Conservation (phyloP, 2,329 filamentous ascomycete species). For the Fusarium nygamai region DNA sequence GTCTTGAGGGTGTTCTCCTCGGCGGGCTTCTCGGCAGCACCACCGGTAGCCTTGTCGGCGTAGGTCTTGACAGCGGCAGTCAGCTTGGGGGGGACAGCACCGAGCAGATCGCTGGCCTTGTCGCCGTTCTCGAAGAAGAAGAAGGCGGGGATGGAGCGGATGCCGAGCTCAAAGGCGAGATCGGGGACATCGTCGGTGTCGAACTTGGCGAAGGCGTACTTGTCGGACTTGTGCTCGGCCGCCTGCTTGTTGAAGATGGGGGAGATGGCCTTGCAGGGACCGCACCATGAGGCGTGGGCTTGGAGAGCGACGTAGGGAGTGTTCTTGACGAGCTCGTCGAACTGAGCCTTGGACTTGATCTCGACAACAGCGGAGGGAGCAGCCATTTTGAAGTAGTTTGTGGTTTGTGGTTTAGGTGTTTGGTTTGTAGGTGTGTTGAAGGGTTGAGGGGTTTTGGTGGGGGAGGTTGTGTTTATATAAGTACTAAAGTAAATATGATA, state of each 20-base stretch:
- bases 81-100: conserved; percentile 49
- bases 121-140: conserved; percentile 67
- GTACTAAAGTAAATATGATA: neutral
- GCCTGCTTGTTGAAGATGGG: conserved; percentile 64
- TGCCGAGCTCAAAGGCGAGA: conserved; percentile 59
- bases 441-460: conserved; percentile 33
- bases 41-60: conserved; percentile 29
- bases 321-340: conserved; percentile 58
- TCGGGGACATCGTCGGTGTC: conserved; percentile 66
- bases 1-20: conserved; percentile 30
- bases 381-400: conserved; percentile 40
- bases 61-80: conserved; percentile 42
- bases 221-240: conserved; percentile 48
- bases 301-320: conserved; percentile 65
- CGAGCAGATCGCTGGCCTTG: conserved; percentile 56
- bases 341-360: conserved; percentile 57
- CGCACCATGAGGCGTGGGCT: conserved; percentile 70
- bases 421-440: neutral
- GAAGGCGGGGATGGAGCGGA: conserved; percentile 69
- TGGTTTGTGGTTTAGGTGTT: neutral
- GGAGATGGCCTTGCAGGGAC: conserved; percentile 68
- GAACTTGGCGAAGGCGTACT: conserved; percentile 66
- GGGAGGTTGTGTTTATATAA: conserved; percentile 19
- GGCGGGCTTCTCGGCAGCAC: conserved; percentile 14
- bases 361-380: conserved; percentile 43